Evolutionary conservation across 352 stramenopile species (phyloP).

Genomic region (Phytophthora ramorum): DNA sequence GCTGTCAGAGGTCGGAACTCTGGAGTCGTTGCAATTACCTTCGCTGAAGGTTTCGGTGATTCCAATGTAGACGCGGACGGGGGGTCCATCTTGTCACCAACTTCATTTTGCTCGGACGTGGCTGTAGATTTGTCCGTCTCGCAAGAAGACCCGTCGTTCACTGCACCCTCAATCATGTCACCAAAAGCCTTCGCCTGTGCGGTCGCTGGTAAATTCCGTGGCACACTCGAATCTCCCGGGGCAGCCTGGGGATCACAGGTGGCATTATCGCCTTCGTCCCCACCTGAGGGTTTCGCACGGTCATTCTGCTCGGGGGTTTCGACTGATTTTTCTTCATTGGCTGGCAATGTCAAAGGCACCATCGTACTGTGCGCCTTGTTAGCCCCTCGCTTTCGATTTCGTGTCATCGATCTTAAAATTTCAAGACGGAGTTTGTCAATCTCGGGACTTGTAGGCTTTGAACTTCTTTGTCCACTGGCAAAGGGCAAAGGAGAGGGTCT

Average conservation of each 20-base stretch:
- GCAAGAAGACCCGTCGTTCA: neutral
- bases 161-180: neutral
- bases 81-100: constrained; percentile 3
- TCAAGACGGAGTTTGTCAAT: constrained; percentile 54
- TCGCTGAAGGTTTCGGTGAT: constrained; percentile 1
- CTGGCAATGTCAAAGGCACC: neutral
- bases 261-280: neutral
- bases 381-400: constrained; percentile 34
- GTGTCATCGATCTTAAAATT: constrained; percentile 58
- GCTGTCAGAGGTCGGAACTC: constrained; percentile 71
- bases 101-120: constrained; percentile 10
- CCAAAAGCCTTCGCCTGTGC: neutral
- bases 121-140: constrained; percentile 15
- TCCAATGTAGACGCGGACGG: neutral
- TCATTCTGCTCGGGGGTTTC: constrained; percentile 4
- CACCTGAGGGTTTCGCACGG: neutral
- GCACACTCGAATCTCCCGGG: neutral
- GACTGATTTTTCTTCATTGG: neutral
- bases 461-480: constrained; percentile 3
- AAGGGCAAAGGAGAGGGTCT: neutral
- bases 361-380: constrained; percentile 13
- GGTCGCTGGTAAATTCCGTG: neutral
- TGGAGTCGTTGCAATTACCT: constrained; percentile 21
- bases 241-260: neutral
- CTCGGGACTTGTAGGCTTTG: constrained; percentile 25